Evolutionary conservation across 169 alveolate genomes (phyloP).

Genomic region (Plasmodium ovale): DNA sequence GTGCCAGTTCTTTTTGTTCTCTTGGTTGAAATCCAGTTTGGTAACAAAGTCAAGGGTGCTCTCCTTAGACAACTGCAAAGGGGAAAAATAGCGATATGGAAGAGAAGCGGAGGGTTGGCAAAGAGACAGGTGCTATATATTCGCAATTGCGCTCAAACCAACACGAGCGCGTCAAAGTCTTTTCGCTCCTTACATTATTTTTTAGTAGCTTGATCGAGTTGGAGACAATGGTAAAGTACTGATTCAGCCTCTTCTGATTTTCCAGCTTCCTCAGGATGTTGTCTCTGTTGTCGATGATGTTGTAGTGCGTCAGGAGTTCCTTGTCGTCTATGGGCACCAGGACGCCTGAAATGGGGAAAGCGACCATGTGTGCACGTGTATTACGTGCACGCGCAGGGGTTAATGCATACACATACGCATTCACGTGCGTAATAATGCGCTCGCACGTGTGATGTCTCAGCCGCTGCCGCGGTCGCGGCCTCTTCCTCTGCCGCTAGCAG

Average conservation of each 20-base stretch:
- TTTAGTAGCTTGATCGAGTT: conserved; percentile 54
- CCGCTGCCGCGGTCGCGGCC: no score
- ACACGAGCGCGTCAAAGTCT: no score
- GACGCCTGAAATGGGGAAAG: conserved; percentile 41
- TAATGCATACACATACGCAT: no score
- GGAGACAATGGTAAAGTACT: conserved; percentile 56
- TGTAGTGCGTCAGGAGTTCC: conserved; percentile 53
- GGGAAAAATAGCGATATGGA: not conserved
- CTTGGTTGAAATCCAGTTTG: conserved; percentile 59
- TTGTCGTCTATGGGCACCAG: conserved; percentile 66
- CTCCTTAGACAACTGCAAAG: conserved; percentile 64
- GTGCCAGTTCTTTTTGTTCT: conserved; percentile 69
- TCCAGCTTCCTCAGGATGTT: conserved; percentile 51
- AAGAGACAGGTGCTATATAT: not conserved
- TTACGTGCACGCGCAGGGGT: no score
- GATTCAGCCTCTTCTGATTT: conserved; percentile 61
- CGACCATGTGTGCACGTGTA: no score
- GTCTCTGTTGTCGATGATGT: conserved; percentile 69
- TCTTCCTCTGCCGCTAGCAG: no score
- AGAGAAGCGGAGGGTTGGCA: not conserved
- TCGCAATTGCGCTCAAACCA: not conserved
- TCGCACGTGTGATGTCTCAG: no score
- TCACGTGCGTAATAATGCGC: no score
- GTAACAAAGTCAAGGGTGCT: conserved; percentile 69
- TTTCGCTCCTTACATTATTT: conserved; percentile 72